Base-by-base conservation (phyloP, 352 stramenopile species). In the Pythium rishiriense region DNA sequence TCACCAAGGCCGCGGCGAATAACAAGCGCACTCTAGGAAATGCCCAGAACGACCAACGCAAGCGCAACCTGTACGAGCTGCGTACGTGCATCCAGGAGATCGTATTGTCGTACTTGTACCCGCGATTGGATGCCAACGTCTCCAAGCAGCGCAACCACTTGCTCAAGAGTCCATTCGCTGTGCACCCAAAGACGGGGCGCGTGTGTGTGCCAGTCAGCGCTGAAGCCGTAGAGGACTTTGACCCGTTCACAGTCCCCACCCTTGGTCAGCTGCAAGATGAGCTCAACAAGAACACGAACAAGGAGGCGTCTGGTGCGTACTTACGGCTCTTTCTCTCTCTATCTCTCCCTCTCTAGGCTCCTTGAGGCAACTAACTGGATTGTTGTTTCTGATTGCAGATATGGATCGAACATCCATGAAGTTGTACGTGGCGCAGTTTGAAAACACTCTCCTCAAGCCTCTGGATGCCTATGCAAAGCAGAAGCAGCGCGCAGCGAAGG, bases 61-160 rank as follows among this genome's bases (percentile, higher is more conserved):
- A 84, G 74, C 90, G 76, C 68, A 91, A 73, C 56, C 69, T 83
- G 11, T 53, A 74, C 8, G 82, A 94, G 35, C 73, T 96, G 41
- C 76, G 89, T 43, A 92, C 86, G 42, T 99, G 96, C 86, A 71
- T 98, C 22, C 85, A 95, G 59, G 93, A 98, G 77, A 97, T 98
- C 46, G 96, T 99, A 39, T 95, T 99, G 59, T 79, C 87, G 35
- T 97, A 99, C 66, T 87, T 96, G 29, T 99, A 99, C 75, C 97
- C 98, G 15, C 87, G 98, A 37, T 73, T 99, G 63, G 98, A 99
- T 96, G 98, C 98, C 39, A 99, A 99, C 76, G 98, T 99, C 52
- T 99, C 97, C 63, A 99, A 99, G 74, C 94, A 98, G 73, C 88
- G 97, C 58, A 99, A 99, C 89, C 98, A 99, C 87, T 98, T 99